These are phyloP conservation scores for Malbranchea zuffiana DNA, from an alignment of 2,329 filamentous ascomycete species.

Conservation along the genomic window DNA sequence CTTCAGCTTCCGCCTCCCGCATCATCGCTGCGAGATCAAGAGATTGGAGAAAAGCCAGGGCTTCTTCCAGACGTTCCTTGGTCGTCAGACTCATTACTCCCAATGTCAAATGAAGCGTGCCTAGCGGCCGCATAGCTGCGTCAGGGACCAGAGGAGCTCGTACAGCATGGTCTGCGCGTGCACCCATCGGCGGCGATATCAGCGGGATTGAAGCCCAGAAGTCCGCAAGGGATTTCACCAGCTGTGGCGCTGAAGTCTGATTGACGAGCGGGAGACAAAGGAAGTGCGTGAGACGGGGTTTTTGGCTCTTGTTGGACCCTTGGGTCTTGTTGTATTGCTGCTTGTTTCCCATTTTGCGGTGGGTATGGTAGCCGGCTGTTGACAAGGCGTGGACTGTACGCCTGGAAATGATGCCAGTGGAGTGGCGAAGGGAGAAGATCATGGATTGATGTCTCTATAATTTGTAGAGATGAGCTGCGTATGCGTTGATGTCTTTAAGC, in stretches of 20 bases:
- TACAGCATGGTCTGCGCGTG: conserved; percentile 24
- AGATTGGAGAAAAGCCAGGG: conserved; percentile 34
- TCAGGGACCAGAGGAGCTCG: conserved; percentile 43
- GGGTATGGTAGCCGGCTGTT: background rate
- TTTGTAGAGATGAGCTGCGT: no score
- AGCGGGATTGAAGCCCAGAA: conserved; percentile 50
- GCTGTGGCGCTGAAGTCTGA: conserved; percentile 48
- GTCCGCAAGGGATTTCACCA: conserved; percentile 49
- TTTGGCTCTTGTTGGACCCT: conserved; percentile 3
- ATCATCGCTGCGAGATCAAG: conserved; percentile 37
- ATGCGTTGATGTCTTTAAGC: no score
- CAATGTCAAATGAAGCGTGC: conserved; percentile 74
- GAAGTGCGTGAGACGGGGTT: conserved; percentile 35
- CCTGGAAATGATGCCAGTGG: background rate
- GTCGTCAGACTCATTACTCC: conserved; percentile 68
- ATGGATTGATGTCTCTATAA: background rate
- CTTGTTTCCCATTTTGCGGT: conserved; percentile 6
- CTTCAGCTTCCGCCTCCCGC: conserved; percentile 21
- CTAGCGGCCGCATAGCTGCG: conserved; percentile 61
- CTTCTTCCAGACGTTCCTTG: conserved; percentile 39
- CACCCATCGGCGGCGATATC: conserved; percentile 8
- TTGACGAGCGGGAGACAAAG: conserved; percentile 52
- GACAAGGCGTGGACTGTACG: background rate
- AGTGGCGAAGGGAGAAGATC: background rate
- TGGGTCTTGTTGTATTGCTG: background rate